phyloP scores from a whole-genome alignment of 495 filamentous ascomycete species.

The Ascodesmis nigricans region DNA sequence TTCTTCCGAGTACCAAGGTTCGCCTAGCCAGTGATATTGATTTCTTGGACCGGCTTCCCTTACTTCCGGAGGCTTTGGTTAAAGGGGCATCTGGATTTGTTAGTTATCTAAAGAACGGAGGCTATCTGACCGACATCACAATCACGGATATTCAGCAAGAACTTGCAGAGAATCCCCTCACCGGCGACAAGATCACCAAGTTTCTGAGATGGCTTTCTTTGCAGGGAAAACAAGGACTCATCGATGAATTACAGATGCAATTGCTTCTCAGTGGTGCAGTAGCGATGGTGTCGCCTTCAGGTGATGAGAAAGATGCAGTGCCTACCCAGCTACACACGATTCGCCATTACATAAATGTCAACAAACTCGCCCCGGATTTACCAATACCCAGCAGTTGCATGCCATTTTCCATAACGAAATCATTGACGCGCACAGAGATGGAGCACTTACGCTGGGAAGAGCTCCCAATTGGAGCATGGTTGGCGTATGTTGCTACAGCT shows the following conservation, averaged over 20 bases:
- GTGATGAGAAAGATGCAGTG: slow-evolving; percentile 28
- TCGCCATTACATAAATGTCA: slow-evolving; percentile 45
- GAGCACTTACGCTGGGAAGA: slow-evolving; percentile 66
- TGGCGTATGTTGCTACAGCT: slow-evolving; percentile 40
- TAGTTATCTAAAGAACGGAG: slow-evolving; percentile 51
- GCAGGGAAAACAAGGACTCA: slow-evolving; percentile 29
- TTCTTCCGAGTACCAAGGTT: slow-evolving; percentile 54
- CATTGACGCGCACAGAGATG: slow-evolving; percentile 35
- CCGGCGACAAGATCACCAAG: slow-evolving; percentile 46
- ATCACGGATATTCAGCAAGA: slow-evolving; percentile 66
- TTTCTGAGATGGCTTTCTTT: slow-evolving; percentile 52
- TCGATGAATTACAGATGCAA: slow-evolving; percentile 39
- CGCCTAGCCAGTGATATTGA: slow-evolving; percentile 57
- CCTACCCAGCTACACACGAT: slow-evolving; percentile 60
- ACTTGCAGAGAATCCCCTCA: slow-evolving; percentile 52
- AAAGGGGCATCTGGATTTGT: slow-evolving; percentile 45
- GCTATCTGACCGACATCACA: slow-evolving; percentile 62
- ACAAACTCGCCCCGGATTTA: slow-evolving; percentile 55
- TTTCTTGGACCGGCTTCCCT: slow-evolving; percentile 79
- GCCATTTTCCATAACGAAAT: slow-evolving; percentile 55
- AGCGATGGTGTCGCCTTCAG: slow-evolving; percentile 28
- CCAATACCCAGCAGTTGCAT: slow-evolving; percentile 66
- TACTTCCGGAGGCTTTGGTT: slow-evolving; percentile 54
- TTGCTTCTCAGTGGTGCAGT: slow-evolving; percentile 60
- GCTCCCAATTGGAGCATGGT: slow-evolving; percentile 60